A percentile compares a stretch with the other conserved stretches of the same genome.
Conservation (phyloP, 140 eudicot genomes). For the Oenanthe javanica region DNA sequence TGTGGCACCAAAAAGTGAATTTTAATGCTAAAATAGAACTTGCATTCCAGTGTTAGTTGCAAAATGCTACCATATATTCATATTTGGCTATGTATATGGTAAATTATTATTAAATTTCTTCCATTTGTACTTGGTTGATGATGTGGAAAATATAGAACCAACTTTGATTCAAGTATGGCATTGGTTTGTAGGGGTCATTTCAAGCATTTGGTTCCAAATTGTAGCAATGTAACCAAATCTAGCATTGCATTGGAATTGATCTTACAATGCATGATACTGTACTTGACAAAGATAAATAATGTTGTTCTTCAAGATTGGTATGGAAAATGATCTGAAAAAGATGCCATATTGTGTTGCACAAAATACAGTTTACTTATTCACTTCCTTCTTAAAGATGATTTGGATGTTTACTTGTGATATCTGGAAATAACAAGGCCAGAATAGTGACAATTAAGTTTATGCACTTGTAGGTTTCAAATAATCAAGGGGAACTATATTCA, state of each 20-base stretch:
- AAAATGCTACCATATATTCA: not conserved
- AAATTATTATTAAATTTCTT: not conserved
- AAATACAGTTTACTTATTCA: not conserved
- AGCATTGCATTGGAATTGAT: not conserved
- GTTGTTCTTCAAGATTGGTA: not conserved
- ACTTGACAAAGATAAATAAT: not conserved
- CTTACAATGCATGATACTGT: not conserved
- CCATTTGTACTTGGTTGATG: not conserved
- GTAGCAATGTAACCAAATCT: not conserved
- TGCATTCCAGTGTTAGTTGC: not conserved
- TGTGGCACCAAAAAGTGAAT: not conserved
- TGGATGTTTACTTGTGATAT: not conserved
- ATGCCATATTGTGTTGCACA: not conserved
- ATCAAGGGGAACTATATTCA: constrained; percentile 75
- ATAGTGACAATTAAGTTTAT: not conserved
- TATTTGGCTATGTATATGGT: not conserved
- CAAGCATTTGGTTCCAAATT: not conserved
- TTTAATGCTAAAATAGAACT: not conserved
- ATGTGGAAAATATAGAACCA: not conserved
- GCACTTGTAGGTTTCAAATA: constrained; percentile 58
- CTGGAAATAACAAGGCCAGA: not conserved
- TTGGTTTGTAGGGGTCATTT: not conserved
- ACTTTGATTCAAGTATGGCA: not conserved
- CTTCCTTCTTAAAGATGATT: not conserved
- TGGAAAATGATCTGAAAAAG: not conserved